Base-by-base conservation (phyloP, 768 basidiomycete species). In the Termitomyces bulborhizus region DNA sequence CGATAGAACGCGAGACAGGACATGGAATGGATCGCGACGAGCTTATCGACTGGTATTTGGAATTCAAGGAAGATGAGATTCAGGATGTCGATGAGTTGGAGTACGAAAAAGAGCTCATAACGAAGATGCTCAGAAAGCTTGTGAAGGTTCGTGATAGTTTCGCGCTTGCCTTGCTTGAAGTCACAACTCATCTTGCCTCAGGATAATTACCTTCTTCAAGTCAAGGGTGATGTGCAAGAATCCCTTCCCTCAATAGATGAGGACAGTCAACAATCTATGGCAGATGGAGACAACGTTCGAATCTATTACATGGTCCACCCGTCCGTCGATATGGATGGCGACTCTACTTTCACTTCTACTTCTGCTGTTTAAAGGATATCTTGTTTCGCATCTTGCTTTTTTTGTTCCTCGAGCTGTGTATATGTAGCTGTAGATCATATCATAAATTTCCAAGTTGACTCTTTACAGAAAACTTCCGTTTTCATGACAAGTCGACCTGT, bases 1-100 rank as follows among this genome's bases (percentile, higher is more conserved):
- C 86, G 37, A 74, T 84, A 12, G 97, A 99, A 72, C 77, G 80
- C 27, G 81, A 84, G 62, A 86, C 82, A 0, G 87, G 86, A 18
- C 76, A 71, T 51, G 95, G 95, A 2, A 72, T 96, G 40, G 90
- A 93, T 63, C 80, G 87, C 44, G 93, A 96, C 61, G 95, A 97
- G 62, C 78, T 99, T 53, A 88, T 96, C 59, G 93, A 96, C 67
- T 96, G 93, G 95, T 98, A 98, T 66, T 80, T 98, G 53, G 97
- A 99, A 73, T 71, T 82, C 60, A 88, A 84, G 68, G 97, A 99
- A 69, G 74, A 77, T 8, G 88, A 93, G 58, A 73, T 98, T 39
- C 81, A 86, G 59, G 85, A 88, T 51, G 79, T 93, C 5, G 93
- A 94, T 52, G 86, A 95, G 63, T 72, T 97, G 16, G 93, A 98